A percentile compares a stretch with the other conserved stretches of the same genome.
phyloP scores from a whole-genome alignment of 176 grass and related monocot species.

The Hsuehochloa calcarea region DNA sequence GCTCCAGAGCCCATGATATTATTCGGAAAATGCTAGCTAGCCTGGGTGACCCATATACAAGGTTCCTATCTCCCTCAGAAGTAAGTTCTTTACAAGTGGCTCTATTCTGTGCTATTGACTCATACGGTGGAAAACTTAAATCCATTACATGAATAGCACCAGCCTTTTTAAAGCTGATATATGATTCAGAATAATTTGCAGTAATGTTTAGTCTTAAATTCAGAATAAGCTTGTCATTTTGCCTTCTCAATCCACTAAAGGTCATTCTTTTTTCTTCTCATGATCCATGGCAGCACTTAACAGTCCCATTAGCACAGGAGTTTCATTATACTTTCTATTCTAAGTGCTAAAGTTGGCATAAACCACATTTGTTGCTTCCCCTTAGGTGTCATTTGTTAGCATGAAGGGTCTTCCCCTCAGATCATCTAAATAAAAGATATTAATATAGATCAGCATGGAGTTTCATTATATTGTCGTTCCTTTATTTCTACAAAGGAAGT shows the following conservation, averaged over 20 bases:
- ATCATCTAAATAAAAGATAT: neutral
- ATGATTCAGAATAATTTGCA: neutral
- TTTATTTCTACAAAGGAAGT: constrained; percentile 5
- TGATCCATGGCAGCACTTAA: neutral
- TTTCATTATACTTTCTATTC: neutral
- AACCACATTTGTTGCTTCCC: neutral
- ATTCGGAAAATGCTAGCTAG: constrained; percentile 84
- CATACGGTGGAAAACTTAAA: neutral
- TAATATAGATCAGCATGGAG: neutral
- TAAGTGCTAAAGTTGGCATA: neutral
- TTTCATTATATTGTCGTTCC: neutral
- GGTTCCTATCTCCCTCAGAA: constrained; percentile 82
- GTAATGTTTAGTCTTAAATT: neutral
- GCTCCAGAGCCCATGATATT: constrained; percentile 77
- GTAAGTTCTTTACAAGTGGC: constrained; percentile 43
- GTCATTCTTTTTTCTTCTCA: neutral
- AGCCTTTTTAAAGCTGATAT: neutral
- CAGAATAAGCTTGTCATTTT: neutral
- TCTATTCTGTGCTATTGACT: neutral
- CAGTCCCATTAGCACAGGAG: neutral
- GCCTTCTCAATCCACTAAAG: neutral
- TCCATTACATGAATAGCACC: neutral
- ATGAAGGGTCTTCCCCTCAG: neutral
- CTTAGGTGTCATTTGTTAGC: neutral
- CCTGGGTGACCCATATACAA: constrained; percentile 83